Percentiles rank a stretch among this genome's conserved stretches.
Evolutionary conservation across 148 eudicot genomes (phyloP).

Genomic region (Camellia sinensis): DNA sequence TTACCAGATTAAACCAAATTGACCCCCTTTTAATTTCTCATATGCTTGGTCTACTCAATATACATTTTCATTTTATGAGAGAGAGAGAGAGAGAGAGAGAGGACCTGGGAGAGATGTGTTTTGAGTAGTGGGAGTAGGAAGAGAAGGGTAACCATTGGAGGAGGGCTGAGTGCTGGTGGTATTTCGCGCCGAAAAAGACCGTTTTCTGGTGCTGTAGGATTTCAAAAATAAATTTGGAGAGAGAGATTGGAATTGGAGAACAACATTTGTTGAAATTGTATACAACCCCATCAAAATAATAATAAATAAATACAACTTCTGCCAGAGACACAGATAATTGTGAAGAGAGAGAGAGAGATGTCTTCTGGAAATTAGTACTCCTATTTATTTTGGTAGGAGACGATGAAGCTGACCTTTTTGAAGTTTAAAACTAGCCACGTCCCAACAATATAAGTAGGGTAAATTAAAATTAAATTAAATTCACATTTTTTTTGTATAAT

Average conservation of each 20-base stretch:
- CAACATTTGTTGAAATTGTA: not conserved
- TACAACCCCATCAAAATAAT: constrained; percentile 8
- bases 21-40: not conserved
- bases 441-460: not conserved
- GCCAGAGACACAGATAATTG: not conserved
- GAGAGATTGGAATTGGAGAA: constrained; percentile 7
- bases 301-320: too few species aligned
- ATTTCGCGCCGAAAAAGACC: constrained; percentile 21
- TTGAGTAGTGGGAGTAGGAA: constrained; percentile 16
- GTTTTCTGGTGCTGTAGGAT: constrained; percentile 4
- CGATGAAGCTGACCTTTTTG: constrained; percentile 3
- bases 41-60: not conserved
- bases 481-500: not conserved
- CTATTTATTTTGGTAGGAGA: not conserved
- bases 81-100: constrained; percentile 14
- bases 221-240: not conserved
- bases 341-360: not conserved
- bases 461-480: not conserved
- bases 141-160: constrained; percentile 25
- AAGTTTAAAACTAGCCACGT: constrained; percentile 15
- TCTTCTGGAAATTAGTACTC: too few species aligned
- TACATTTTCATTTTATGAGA: not conserved
- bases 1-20: not conserved
- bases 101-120: constrained; percentile 23
- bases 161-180: constrained; percentile 25